Evolutionary conservation across 2,329 filamentous ascomycete genomes (phyloP), one percentile per base, ranked within the genome.

Genomic region (Neonectria magnoliae): DNA sequence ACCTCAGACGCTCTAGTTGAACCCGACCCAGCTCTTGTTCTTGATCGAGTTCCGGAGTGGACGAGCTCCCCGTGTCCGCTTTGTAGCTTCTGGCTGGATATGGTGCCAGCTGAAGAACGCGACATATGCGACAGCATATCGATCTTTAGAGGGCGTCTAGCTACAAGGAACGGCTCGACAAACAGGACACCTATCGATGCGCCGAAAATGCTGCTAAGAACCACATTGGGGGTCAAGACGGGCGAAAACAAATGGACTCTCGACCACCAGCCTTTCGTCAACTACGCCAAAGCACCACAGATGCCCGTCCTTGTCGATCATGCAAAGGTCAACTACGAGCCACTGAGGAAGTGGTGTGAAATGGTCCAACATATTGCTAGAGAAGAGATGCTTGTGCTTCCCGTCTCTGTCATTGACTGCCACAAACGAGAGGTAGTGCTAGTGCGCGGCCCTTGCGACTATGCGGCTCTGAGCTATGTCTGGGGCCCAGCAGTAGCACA

Each of bases 291-390:
- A 50, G 14, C 36, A 50, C 47, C 53, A n/a, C 57, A 57, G 29
- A 11, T n/a, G 5, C 47, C 57, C 48, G 55, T 74, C 31, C 62
- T 76, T 68, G n/a, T 75, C 69, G 38, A 65, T 29, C 52, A 57
- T 29, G 16, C 18, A 25, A 38, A 41, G 4, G 53, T 65, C 11
- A 5, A 58, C 25, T 61, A 61, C 10, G 11, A 38, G 22, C 27
- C 57, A n/a, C 5, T 61, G 13, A 41, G 18, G 7, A 14, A 42
- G 18, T 65, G 62, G 62, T 31, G 29, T 16, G 14, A 50, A 2
- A 27, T 29, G 4, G 25, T 47, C 5, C 14, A 25, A 4, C 4
- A n/a, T 1, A 47, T 31, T n/a, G 7, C n/a, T 11, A 52, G 52
- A 47, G 57, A 54, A 13, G 1, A 25, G 5, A 65, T 58, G 18